Base-by-base conservation (phyloP, 1,284 basidiomycete species). In the Laetiporus sulphureus region DNA sequence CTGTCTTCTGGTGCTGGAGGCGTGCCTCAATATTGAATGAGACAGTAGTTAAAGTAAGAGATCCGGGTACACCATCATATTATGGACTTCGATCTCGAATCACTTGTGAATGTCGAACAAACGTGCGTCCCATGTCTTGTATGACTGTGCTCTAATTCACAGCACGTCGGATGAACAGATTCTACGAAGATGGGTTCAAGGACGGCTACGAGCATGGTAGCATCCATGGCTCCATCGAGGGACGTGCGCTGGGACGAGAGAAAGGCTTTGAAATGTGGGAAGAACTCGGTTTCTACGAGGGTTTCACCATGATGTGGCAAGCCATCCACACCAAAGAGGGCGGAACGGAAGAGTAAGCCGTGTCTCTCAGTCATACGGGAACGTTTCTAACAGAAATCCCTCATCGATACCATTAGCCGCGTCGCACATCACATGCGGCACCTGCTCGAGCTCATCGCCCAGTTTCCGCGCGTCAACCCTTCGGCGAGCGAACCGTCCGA, bases 211-310 rank as follows among this genome's bases (percentile, higher is more conserved):
- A 73, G 0, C 93, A 97, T 59, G 95, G 95, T 4, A 73, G 79
- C 32, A 79, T 93, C 11, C 92, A 96, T 54, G 95, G 94, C 1
- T 66, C 87, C 16, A 92, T 93, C 48, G 92, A 98, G 62, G 95
- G 95, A 3, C 73, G 92, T n/a, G 83, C 85, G 3, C 71, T 97
- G 3, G 95, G 94, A 1, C 75, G 82, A 47, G 84, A 91, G 56
- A 94, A 97, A 59, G 91, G 90, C 0, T 97, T 85, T 61, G 91
- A 95, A 64, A 79, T 97, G 60, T 97, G 94, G 92, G 92, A 96
- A 62, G 95, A 98, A 61, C 73, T 98, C 5, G 93, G 89, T 2
- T 97, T 85, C 59, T 95, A 95, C 59, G 77, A 90, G 55, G 94
- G 92, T 2, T 85, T 86, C 56, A 89, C 91, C 3, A 50, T 56